These are phyloP conservation scores for Simplicillium aogashimaense DNA, from an alignment of 2,329 filamentous ascomycete species.

Conservation along the genomic window DNA sequence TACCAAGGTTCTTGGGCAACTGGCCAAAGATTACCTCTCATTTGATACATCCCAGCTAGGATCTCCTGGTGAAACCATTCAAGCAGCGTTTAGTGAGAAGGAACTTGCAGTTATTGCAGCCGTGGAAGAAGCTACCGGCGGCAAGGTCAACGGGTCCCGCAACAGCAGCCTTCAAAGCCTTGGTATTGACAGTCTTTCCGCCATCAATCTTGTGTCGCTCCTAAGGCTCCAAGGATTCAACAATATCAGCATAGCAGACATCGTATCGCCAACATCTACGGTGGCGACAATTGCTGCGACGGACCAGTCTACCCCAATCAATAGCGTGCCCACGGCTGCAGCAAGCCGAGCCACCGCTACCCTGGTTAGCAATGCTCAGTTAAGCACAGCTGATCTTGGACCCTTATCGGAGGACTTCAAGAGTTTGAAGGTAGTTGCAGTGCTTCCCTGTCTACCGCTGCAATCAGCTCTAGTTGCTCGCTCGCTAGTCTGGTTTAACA, in stretches of 20 bases:
- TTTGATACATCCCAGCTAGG: not conserved
- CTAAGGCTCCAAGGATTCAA: slow-evolving; percentile 8
- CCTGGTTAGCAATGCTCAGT: too few relatives aligned
- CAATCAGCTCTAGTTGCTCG: slow-evolving; percentile 8
- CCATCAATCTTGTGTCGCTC: slow-evolving; percentile 9
- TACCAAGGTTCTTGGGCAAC: slow-evolving; percentile 6
- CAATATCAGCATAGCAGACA: slow-evolving; percentile 5
- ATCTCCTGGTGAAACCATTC: too few relatives aligned
- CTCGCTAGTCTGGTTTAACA: slow-evolving; percentile 7
- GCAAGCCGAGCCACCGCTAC: too few relatives aligned
- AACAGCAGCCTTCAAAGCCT: slow-evolving; percentile 7
- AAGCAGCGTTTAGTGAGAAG: not conserved
- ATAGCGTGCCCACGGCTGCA: too few relatives aligned
- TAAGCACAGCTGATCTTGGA: too few relatives aligned
- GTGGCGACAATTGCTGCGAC: slow-evolving; percentile 6
- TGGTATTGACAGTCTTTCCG: slow-evolving; percentile 12
- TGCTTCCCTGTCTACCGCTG: slow-evolving; percentile 10
- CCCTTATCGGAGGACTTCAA: not conserved
- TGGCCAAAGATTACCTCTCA: slow-evolving; percentile 5
- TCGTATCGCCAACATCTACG: slow-evolving; percentile 5
- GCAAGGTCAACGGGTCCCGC: slow-evolving; percentile 1
- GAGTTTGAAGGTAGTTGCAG: slow-evolving; percentile 1
- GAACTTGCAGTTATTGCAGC: slow-evolving; percentile 6
- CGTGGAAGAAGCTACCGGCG: slow-evolving; percentile 7
- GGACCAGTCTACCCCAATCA: too few relatives aligned